Base-by-base conservation (phyloP, 129 eudicot genomes). In the Flaveria sonorensis region DNA sequence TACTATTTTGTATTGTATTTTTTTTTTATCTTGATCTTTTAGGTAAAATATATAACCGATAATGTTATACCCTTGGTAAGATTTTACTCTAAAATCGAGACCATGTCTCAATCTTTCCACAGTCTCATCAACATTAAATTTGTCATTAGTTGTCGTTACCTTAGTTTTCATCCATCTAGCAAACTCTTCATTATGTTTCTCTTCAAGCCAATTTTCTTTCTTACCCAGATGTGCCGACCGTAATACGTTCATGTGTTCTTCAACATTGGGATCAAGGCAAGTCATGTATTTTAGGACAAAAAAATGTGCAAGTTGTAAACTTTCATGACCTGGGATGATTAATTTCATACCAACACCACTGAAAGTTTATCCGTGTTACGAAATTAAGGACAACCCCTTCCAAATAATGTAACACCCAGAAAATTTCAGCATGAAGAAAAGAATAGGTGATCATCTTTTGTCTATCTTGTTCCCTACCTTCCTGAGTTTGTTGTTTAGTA, bases 1-100 rank as follows among this genome's bases (percentile, higher is more conserved):
- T 60, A 15, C 70, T 59, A 74, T 74, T 74, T 8, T 74, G 60
- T 13, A 9, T 14, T 42, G 60, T 61, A 24, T 28, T 60, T 28
- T 28, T 60, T 28, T 74, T 3, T 16, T 57, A 23, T 74, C 78
- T 45, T 59, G 70, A 2, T 61, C 7, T 24, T 60, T 4, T 15
- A 59, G 53, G 64, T 72, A 36, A 19, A 47, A 70, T 7, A 21
- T 70, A 47, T 70, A 70, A n/a, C 70, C 59, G 4, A 42, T 59
- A 24, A 42, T 74, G 24, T 60, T 52, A 4, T 74, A 60, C 1
- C n/a, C 30, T 74, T 53, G 78, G 26, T 74, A 43, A 15, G 45
- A 39, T 74, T 20, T 57, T 26, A 60, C 70, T 1, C n/a, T 21
- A 43, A 43, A 14, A 18, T 42, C 4, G 1, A 30, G 56, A 6